Conservation (phyloP, 2,329 filamentous ascomycete species). For the Coniochaeta sp. region DNA sequence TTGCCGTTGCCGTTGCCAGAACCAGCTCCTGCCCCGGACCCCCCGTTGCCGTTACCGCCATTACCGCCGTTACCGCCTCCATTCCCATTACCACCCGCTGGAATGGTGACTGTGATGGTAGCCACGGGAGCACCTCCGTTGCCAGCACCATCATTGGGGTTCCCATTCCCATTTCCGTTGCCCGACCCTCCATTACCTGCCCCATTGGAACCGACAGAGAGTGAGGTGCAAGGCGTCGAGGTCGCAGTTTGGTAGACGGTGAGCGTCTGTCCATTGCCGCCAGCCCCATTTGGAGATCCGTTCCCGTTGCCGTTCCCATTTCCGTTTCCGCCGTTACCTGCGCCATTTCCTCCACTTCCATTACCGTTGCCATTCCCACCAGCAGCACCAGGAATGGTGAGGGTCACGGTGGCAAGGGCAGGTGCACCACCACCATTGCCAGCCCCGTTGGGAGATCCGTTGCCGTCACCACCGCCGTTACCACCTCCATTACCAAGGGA, state of each 20-base stretch:
- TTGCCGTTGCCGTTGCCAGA: neutral
- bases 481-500: neutral
- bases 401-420: neutral
- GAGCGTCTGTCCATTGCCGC: neutral
- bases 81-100: neutral
- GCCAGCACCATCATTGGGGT: neutral
- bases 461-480: neutral
- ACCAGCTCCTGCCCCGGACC: neutral
- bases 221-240: neutral
- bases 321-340: neutral
- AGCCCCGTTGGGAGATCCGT: neutral
- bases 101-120: neutral
- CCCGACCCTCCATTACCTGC: neutral
- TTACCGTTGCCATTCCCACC: neutral
- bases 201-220: neutral
- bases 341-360: neutral
- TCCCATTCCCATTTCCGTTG: neutral
- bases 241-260: neutral
- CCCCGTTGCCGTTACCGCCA: neutral
- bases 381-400: neutral
- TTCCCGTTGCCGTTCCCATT: conserved; percentile 3
- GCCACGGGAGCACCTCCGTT: neutral
- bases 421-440: neutral
- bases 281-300: neutral
- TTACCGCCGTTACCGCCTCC: neutral